Evolutionary conservation across 768 basidiomycete genomes (phyloP), one percentile per base, ranked within the genome.

Genomic region (Lentinula raphanica): DNA sequence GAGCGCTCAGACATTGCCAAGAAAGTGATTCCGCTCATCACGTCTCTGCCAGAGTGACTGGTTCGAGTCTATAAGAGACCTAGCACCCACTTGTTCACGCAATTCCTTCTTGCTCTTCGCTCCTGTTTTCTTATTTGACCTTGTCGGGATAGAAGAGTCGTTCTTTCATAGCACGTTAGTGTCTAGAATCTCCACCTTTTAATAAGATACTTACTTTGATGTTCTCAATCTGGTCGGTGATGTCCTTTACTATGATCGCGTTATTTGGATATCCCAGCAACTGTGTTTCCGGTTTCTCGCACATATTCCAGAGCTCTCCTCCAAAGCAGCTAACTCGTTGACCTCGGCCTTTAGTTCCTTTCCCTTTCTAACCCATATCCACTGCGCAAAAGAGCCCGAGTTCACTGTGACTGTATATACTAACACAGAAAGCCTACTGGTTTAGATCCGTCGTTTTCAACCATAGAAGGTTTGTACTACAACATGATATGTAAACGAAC

Each of bases 381-480:
- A 90, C 86, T 88, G 21, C 35, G 8, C 5, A 32, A 3, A 40
- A 19, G n/a, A n/a, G n/a, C n/a, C n/a, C n/a, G n/a, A n/a, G n/a
- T n/a, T n/a, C n/a, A n/a, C n/a, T n/a, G n/a, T n/a, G n/a, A n/a
- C n/a, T n/a, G n/a, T n/a, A n/a, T n/a, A n/a, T n/a, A n/a, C n/a
- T n/a, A 1, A n/a, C 59, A 38, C 23, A 12, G 13, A 56, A 21
- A 21, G 60, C 82, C 66, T 58, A 89, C 88, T 42, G 87, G 87
- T 68, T 88, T 90, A 0, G 76, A 85, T 3, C 88, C 88, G 58
- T 90, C 86, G 65, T 90, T 82, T 62, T 87, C 82, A 9, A 89
- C 84, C 87, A 90, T 86, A 17, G 87, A 89, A 1, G 89, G 88
- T 54, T 77, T 86, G 62, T 82, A 88, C 87, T 90, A 60, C 12